Percentiles rank a stretch among this genome's conserved stretches.
Evolutionary conservation across 352 stramenopile genomes (phyloP).

Genomic region (Globisporangium yorkense): DNA sequence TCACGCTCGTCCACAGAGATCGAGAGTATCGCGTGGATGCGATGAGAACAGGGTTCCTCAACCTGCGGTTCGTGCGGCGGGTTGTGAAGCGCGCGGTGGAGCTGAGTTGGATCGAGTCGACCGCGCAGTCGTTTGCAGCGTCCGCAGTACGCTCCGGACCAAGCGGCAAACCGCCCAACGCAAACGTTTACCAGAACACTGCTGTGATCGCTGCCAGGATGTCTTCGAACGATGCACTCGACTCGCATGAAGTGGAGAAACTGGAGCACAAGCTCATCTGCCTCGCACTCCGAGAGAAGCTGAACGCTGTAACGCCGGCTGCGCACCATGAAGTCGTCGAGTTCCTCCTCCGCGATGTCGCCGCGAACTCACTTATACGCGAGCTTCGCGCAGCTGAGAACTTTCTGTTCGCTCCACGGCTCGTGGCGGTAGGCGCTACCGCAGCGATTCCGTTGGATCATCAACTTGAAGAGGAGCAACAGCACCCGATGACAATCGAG

Average conservation of each 20-base stretch:
- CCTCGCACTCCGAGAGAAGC: slow-evolving; percentile 29
- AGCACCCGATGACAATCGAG: slow-evolving; percentile 16
- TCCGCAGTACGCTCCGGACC: neutral
- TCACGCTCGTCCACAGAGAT: slow-evolving; percentile 12
- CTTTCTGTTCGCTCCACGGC: slow-evolving; percentile 1
- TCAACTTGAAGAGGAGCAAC: neutral
- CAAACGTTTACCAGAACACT: neutral
- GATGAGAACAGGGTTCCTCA: slow-evolving; percentile 1
- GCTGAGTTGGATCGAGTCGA: slow-evolving; percentile 14
- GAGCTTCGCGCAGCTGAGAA: slow-evolving; percentile 23
- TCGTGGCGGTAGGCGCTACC: slow-evolving; percentile 3
- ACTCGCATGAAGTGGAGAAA: slow-evolving; percentile 20
- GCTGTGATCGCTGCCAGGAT: neutral
- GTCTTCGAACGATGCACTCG: neutral
- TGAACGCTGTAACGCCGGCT: slow-evolving; percentile 15
- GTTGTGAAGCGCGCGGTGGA: slow-evolving; percentile 20
- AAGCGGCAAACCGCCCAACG: neutral
- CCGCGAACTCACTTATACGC: slow-evolving; percentile 12
- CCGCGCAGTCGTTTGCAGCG: neutral
- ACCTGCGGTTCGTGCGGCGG: slow-evolving; percentile 14
- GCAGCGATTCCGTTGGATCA: neutral
- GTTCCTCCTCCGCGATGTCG: slow-evolving; percentile 36
- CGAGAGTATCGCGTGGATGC: neutral
- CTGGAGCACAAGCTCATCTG: slow-evolving; percentile 37
- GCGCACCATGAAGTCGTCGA: slow-evolving; percentile 30